Conservation (phyloP, 2,329 filamentous ascomycete genomes). For the Epichloe uncinata region DNA sequence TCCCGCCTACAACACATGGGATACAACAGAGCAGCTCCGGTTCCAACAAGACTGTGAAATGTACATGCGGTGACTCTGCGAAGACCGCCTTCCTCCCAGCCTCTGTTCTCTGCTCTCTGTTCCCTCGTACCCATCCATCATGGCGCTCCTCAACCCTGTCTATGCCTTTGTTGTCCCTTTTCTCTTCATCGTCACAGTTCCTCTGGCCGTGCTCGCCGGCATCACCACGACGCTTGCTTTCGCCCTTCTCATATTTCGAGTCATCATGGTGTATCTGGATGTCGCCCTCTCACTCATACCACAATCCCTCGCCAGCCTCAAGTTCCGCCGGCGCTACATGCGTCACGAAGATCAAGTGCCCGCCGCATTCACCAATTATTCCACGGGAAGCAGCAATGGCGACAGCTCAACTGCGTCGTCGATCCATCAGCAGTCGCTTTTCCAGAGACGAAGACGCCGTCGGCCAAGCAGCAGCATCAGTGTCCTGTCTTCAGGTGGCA, state of each 20-base stretch:
- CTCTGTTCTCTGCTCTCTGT: too few species aligned
- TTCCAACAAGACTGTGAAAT: background rate
- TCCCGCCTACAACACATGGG: background rate
- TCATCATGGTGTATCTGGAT: conserved; percentile 50
- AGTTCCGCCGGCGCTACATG: conserved; percentile 15
- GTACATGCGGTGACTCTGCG: background rate
- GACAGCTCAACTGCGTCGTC: conserved; percentile 8
- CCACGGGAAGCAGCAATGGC: conserved; percentile 9
- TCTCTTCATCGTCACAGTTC: conserved; percentile 47
- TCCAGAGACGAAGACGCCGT: conserved; percentile 16
- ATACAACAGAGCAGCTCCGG: background rate
- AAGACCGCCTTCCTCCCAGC: background rate
- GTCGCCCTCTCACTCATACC: conserved; percentile 44
- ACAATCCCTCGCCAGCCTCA: conserved; percentile 35
- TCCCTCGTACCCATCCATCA: conserved; percentile 14
- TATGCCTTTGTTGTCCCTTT: conserved; percentile 48
- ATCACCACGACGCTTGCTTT: conserved; percentile 51
- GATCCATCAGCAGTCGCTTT: conserved; percentile 5
- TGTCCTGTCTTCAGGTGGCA: conserved; percentile 18
- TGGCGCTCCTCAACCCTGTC: conserved; percentile 41
- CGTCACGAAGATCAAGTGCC: background rate
- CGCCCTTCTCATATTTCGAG: conserved; percentile 45
- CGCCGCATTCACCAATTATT: conserved; percentile 9
- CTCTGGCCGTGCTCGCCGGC: conserved; percentile 48
- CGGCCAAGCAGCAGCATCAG: conserved; percentile 22